Conservation (phyloP, 208 protist species). For the Wallacemonas sp. region DNA sequence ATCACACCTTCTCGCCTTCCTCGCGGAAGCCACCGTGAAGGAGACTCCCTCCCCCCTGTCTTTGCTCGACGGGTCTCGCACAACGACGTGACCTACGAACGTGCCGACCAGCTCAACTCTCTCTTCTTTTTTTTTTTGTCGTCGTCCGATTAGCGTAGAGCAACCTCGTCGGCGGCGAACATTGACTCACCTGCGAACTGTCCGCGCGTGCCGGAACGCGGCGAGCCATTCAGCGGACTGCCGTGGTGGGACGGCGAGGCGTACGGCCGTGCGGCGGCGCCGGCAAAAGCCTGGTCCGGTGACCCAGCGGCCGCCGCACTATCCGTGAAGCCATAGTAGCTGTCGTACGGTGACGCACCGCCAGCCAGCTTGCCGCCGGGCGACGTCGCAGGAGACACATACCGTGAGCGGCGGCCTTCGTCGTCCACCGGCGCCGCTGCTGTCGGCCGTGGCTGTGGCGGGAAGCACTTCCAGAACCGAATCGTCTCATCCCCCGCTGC, state of each 20-base stretch:
- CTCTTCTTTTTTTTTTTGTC: too few species aligned
- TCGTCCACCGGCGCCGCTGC: too few species aligned
- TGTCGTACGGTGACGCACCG: background rate
- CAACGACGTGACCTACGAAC: too few species aligned
- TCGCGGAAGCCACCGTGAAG: too few species aligned
- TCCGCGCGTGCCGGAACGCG: background rate
- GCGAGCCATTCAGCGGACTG: background rate
- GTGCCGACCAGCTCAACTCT: too few species aligned
- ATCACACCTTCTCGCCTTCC: too few species aligned
- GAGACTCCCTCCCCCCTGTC: too few species aligned
- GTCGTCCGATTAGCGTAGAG: too few species aligned
- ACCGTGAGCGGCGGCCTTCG: too few species aligned
- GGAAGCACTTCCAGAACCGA: constrained; percentile 93
- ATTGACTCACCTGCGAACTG: background rate
- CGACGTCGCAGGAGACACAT: constrained; percentile 60
- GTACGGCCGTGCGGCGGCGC: background rate
- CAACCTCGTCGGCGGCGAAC: background rate
- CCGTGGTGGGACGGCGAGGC: background rate
- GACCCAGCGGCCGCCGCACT: background rate
- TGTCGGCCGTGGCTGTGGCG: constrained; percentile 13
- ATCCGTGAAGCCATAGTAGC: background rate
- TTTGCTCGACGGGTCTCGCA: too few species aligned
- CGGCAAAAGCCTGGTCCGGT: background rate
- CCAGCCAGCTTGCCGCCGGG: background rate
- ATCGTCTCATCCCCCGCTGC: constrained; percentile 98